Percentiles rank a stretch among this genome's conserved stretches.
These are phyloP conservation scores for Pleurotus salmoneostramineus DNA, from an alignment of 768 basidiomycete genomes.

Conservation along the genomic window DNA sequence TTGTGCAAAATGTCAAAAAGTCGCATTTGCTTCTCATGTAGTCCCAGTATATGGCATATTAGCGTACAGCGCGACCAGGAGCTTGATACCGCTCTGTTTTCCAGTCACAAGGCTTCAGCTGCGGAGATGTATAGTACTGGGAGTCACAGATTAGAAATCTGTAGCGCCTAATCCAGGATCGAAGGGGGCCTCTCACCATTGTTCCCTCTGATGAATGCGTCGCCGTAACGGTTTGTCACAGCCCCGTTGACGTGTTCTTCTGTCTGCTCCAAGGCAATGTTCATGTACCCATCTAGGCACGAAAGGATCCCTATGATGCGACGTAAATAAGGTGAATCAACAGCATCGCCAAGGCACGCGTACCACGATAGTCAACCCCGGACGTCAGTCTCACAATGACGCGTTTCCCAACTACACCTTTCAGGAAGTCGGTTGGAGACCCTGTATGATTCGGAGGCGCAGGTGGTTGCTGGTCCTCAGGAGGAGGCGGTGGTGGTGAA, in stretches of 20 bases:
- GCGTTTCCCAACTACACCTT: slow-evolving; percentile 93
- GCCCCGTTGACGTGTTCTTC: slow-evolving; percentile 90
- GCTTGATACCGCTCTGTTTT: slow-evolving; percentile 11
- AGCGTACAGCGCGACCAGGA: not conserved
- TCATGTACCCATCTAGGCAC: slow-evolving; percentile 99
- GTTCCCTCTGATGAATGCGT: slow-evolving; percentile 93
- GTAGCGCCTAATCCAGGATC: not conserved
- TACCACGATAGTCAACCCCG: slow-evolving; percentile 92
- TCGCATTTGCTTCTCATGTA: not conserved
- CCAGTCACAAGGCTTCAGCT: slow-evolving; percentile 45
- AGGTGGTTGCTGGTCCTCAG: slow-evolving; percentile 37
- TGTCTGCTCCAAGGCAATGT: slow-evolving; percentile 95
- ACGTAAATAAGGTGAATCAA: not conserved
- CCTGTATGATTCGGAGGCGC: slow-evolving; percentile 53
- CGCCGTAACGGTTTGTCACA: slow-evolving; percentile 89
- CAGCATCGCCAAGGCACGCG: slow-evolving; percentile 14
- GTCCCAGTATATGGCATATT: not conserved
- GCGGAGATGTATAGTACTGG: slow-evolving; percentile 79
- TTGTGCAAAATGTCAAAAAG: no score
- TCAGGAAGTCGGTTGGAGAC: slow-evolving; percentile 89
- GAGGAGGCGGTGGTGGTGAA: slow-evolving; percentile 28
- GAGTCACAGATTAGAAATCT: slow-evolving; percentile 3
- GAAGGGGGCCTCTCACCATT: slow-evolving; percentile 55
- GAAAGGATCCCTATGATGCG: slow-evolving; percentile 71
- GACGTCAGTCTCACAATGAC: slow-evolving; percentile 90